Conservation (phyloP, 345 rosid species). For the Adansonia digitata region DNA sequence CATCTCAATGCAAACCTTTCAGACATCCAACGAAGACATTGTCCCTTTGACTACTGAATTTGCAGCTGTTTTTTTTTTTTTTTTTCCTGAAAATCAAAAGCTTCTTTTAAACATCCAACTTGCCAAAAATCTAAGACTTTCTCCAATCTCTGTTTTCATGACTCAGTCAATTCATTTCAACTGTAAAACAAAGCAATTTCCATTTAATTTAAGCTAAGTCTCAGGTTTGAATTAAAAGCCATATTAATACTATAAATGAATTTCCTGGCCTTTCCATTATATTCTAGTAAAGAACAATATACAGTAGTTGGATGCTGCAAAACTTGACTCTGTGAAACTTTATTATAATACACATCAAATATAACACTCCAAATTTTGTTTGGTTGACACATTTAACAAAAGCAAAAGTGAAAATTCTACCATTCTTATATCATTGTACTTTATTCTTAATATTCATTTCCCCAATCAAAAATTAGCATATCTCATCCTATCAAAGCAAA, state of each 20-base stretch:
- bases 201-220: neutral
- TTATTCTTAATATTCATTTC: too few relatives aligned
- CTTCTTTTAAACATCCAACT: neutral
- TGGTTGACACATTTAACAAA: neutral
- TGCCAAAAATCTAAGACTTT: neutral
- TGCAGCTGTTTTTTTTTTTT: neutral
- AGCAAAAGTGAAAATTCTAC: too few relatives aligned
- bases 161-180: neutral
- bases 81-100: neutral
- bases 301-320: neutral
- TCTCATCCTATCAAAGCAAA: too few relatives aligned
- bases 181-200: neutral
- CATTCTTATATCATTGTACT: too few relatives aligned
- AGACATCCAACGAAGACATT: neutral
- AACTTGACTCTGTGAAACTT: neutral
- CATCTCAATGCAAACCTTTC: neutral
- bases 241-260: neutral
- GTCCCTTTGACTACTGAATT: neutral
- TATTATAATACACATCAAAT: too few relatives aligned
- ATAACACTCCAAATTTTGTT: neutral
- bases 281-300: neutral
- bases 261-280: neutral
- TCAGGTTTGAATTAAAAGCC: neutral
- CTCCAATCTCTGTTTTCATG: neutral
- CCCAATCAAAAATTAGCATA: too few relatives aligned